Base-by-base conservation (phyloP, 352 stramenopile species). In the Phytophthora cajani region DNA sequence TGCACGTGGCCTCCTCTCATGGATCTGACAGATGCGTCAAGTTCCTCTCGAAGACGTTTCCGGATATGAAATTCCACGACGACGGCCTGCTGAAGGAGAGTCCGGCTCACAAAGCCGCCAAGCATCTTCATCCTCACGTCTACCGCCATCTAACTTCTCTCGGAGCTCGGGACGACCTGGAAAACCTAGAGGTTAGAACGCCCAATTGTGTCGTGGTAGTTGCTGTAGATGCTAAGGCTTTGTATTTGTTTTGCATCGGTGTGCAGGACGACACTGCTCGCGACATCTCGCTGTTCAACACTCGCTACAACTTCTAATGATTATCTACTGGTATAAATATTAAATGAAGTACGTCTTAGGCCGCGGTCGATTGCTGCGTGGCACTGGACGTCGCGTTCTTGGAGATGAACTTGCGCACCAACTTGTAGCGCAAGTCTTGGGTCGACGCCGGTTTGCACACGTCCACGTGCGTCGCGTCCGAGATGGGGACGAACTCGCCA, bases 381-480 rank as follows among this genome's bases (percentile, higher is more conserved):
- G 14, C 33, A 51, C 23, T 66, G 11, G 55, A 33, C 12, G 51
- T 56, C 19, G 36, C 69, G 16, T 65, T 77, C 58, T 77, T 75
- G 21, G 65, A 68, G 56, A 94, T 89, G 55, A 94, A 91, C n/a
- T 90, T 76, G 11, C 78, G 73, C 36, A 85, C 72, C 11, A 94
- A 67, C 17, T 69, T 81, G 71, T 94, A 94, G 5, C 86, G 81
- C 46, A 80, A 52, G 38, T 94, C 86, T 8, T 84, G 40, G 17
- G 75, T 78, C 12, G 82, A 88, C 5, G 49, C 63, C 8, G 88
- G 88, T 50, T 95, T 95, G 77, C 88, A 95, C 6, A 95, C 85
- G 30, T 91, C 86, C 14, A 93, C 79, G 58, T 95, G 88, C 16
- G 87, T 88, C 3, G 83, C 72, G 25, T 91, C 73, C 2, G 71